A percentile compares a stretch with the other conserved stretches of the same genome.
Evolutionary conservation across 164 flowering plant species (phyloP).

Genomic region (Pachysandra terminalis): DNA sequence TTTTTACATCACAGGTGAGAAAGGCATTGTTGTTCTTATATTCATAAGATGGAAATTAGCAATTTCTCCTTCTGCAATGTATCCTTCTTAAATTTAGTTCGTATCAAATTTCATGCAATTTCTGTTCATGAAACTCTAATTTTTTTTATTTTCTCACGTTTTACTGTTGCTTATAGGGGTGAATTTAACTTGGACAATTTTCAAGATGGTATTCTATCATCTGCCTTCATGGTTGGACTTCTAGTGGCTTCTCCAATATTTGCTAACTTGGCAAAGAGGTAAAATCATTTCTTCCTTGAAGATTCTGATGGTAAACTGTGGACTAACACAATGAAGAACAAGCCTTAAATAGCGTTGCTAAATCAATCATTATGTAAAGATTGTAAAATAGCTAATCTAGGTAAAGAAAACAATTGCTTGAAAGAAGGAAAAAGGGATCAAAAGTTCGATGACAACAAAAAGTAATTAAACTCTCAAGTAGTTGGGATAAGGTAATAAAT

Average conservation of each 20-base stretch:
- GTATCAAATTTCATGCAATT: too few species aligned
- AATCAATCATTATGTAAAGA: too few species aligned
- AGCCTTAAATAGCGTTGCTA: too few species aligned
- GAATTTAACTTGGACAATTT: constrained; percentile 81
- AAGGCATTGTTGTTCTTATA: background rate
- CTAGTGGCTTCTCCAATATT: constrained; percentile 93
- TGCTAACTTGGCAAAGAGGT: constrained; percentile 94
- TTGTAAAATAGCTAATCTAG: too few species aligned
- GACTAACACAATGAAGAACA: too few species aligned
- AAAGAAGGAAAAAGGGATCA: too few species aligned
- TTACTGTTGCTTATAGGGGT: constrained; percentile 48
- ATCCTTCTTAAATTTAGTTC: too few species aligned
- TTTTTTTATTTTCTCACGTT: background rate
- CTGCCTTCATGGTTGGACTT: constrained; percentile 99
- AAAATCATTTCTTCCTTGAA: background rate
- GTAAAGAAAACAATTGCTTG: too few species aligned
- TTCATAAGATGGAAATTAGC: background rate
- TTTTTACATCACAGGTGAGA: too few species aligned
- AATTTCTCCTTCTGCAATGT: background rate
- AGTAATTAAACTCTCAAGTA: too few species aligned
- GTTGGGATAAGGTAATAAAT: too few species aligned
- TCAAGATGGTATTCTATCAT: constrained; percentile 93
- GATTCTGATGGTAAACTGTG: background rate
- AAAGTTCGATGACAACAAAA: too few species aligned
- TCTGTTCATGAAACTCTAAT: background rate